A percentile compares a stretch with the other conserved stretches of the same genome.
These are phyloP conservation scores for Thraustochytrium aureum DNA, from an alignment of 352 stramenopile species.

Conservation along the genomic window DNA sequence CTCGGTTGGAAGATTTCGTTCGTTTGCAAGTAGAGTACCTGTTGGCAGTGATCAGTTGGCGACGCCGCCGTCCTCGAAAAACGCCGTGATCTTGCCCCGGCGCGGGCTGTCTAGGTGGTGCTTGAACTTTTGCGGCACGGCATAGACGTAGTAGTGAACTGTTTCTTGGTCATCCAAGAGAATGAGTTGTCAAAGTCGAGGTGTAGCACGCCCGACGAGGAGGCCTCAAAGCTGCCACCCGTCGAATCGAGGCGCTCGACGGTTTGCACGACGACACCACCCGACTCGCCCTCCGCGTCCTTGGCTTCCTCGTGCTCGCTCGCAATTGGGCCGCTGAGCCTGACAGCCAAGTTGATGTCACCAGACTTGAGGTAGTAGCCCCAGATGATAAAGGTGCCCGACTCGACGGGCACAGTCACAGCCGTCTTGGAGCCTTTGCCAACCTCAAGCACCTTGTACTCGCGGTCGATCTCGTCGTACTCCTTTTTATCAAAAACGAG, in stretches of 20 bases:
- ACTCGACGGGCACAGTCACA: not conserved
- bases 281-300: not conserved
- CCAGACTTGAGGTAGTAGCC: slow-evolving; percentile 32
- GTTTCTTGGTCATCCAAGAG: slow-evolving; percentile 41
- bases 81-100: not conserved
- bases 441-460: slow-evolving; percentile 32
- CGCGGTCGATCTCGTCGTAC: not conserved
- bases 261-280: not conserved
- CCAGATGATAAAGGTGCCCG: slow-evolving; percentile 21
- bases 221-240: not conserved
- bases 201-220: not conserved
- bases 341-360: not conserved
- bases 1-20: no score
- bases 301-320: not conserved
- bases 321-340: not conserved
- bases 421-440: not conserved
- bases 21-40: no score
- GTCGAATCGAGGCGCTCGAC: not conserved
- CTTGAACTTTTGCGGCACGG: not conserved
- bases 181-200: slow-evolving; percentile 31
- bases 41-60: slow-evolving; percentile 1
- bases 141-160: slow-evolving; percentile 22
- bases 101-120: slow-evolving; percentile 30
- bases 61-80: not conserved
- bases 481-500: slow-evolving; percentile 22